Conservation (phyloP, 2,329 filamentous ascomycete genomes). For the Botrytis hyacinthi region DNA sequence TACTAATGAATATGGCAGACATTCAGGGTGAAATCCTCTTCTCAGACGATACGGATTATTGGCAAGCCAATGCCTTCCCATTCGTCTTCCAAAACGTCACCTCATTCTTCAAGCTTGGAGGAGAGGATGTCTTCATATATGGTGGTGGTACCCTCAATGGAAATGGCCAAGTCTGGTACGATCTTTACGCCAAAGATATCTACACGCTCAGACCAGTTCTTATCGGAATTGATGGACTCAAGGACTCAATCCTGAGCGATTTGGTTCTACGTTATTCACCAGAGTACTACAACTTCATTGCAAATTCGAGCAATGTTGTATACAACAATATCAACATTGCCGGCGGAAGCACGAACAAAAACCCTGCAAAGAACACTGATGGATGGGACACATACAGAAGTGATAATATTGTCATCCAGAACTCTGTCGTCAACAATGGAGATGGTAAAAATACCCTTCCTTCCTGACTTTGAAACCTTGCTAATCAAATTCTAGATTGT, state of each 20-base stretch:
- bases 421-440: constrained; percentile 62
- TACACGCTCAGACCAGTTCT: constrained; percentile 59
- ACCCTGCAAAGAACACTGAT: constrained; percentile 64
- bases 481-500: constrained; percentile 48
- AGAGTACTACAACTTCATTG: constrained; percentile 62
- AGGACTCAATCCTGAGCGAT: constrained; percentile 57
- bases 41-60: constrained; percentile 66
- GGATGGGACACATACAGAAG: constrained; percentile 64
- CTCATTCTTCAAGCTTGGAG: constrained; percentile 66
- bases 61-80: constrained; percentile 62
- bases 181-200: constrained; percentile 52
- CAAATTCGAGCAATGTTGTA: constrained; percentile 63
- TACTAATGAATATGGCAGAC: constrained; percentile 41
- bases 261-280: constrained; percentile 59
- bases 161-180: constrained; percentile 63
- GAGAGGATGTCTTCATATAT: constrained; percentile 65
- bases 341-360: constrained; percentile 51
- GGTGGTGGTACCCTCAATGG: constrained; percentile 63
- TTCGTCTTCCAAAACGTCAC: constrained; percentile 65
- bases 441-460: constrained; percentile 45
- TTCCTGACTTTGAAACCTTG: not conserved
- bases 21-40: constrained; percentile 61
- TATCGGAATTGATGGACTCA: constrained; percentile 55
- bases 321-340: constrained; percentile 61
- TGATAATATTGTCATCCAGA: constrained; percentile 62